Conservation (phyloP, 768 basidiomycete genomes). For the Dendrothele bispora region DNA sequence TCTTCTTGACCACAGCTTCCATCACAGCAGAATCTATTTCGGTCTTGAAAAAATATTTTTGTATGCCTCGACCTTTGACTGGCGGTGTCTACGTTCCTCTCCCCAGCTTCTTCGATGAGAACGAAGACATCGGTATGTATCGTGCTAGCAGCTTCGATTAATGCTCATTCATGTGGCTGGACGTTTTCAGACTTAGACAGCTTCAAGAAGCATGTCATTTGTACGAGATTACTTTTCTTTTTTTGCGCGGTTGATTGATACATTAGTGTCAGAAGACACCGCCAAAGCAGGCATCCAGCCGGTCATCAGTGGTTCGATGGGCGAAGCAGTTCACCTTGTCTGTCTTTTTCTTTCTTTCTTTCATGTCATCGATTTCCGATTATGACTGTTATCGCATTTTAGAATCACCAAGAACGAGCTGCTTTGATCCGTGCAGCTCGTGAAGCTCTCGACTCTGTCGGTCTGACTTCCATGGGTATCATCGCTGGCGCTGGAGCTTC, state of each 20-base stretch:
- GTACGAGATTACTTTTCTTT: not conserved
- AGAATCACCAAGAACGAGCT: constrained; percentile 44
- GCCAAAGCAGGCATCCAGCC: not conserved
- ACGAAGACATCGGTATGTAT: not conserved
- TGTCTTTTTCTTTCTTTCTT: not conserved
- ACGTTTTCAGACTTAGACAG: not conserved
- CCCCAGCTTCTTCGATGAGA: not conserved
- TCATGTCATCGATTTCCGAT: not conserved
- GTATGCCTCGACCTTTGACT: not conserved
- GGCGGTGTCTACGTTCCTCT: not conserved
- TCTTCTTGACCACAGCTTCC: no score
- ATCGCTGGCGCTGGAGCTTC: constrained; percentile 66
- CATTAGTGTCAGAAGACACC: not conserved
- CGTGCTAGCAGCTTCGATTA: not conserved
- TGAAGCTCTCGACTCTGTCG: constrained; percentile 50
- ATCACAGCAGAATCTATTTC: no score
- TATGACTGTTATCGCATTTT: not conserved
- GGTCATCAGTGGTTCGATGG: not conserved
- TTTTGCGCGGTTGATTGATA: not conserved
- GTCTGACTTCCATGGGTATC: constrained; percentile 46
- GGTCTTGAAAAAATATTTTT: no score
- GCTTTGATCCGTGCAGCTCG: constrained; percentile 49
- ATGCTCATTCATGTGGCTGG: no score
- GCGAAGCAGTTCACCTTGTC: not conserved
- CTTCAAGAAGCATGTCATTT: not conserved